These are phyloP conservation scores for Aspergillus wentii DNA, from an alignment of 495 filamentous ascomycete genomes.

Conservation along the genomic window DNA sequence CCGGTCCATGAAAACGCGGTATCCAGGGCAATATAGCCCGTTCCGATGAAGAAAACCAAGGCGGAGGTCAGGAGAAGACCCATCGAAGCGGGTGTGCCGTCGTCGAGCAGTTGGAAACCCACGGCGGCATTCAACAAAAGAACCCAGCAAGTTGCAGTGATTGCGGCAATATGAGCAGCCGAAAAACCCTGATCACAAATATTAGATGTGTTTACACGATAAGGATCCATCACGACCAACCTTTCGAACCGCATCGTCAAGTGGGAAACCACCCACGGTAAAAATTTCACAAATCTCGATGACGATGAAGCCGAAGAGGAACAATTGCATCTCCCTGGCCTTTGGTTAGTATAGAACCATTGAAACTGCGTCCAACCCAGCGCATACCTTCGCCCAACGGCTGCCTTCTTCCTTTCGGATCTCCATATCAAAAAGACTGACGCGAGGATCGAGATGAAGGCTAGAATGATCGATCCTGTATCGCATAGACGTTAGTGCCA, in stretches of 20 bases:
- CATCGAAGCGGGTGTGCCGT: conserved; percentile 81
- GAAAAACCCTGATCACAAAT: conserved; percentile 66
- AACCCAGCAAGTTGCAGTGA: conserved; percentile 84
- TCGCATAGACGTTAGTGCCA: conserved; percentile 11
- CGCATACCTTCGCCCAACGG: conserved; percentile 83
- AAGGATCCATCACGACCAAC: conserved; percentile 10
- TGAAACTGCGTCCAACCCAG: no score
- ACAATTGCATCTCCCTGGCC: conserved; percentile 89
- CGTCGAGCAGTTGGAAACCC: conserved; percentile 89
- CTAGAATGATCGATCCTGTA: conserved; percentile 85
- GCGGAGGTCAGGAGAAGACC: conserved; percentile 70
- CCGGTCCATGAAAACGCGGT: conserved; percentile 84
- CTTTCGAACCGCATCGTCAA: conserved; percentile 59
- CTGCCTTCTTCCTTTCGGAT: conserved; percentile 90
- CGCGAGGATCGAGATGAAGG: conserved; percentile 67
- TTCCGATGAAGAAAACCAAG: conserved; percentile 73
- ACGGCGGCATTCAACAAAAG: conserved; percentile 89
- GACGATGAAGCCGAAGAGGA: conserved; percentile 81
- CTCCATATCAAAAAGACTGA: conserved; percentile 63
- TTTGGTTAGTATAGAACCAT: not conserved
- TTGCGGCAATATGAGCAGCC: conserved; percentile 86
- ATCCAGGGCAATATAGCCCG: conserved; percentile 93
- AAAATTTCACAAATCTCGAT: conserved; percentile 96
- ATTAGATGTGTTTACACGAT: conserved; percentile 1
- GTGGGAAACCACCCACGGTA: conserved; percentile 81